Evolutionary conservation across 495 filamentous ascomycete species (phyloP), one percentile per base, ranked within the genome.

Genomic region (Tuber brumale): DNA sequence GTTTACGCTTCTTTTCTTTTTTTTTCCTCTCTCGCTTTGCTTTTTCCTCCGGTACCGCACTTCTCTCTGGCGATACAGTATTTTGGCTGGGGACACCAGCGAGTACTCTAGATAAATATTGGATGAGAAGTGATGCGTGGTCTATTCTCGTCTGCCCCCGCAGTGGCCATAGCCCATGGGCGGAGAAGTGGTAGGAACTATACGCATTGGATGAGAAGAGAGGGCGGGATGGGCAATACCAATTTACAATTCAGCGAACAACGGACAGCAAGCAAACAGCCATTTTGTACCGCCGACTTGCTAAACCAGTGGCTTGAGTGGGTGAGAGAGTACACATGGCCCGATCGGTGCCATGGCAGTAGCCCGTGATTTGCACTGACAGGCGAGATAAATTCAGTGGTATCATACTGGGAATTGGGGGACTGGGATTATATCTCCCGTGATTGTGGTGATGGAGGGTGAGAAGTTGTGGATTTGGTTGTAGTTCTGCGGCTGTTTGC

Each of bases 381-480:
- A 31, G 23, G 48, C 7, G 48, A 57, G 48, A 27, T n/a, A 66
- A 31, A n/a, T 31, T 66, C 16, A 31, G 57, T 66, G 14, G 9
- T n/a, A 66, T 66, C 48, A 57, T 27, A 27, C 48, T 12, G 48
- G 48, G 57, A 18, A 66, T 66, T 31, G 57, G 14, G n/a, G 27
- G 57, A 66, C 57, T 31, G 57, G 57, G 57, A 31, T n/a, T 66
- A 18, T n/a, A 31, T 66, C 57, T 66, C n/a, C n/a, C 9, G 27
- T 66, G 4, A 66, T 66, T 66, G 51, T 61, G n/a, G 57, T 66
- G 57, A 66, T 66, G 57, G 27, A 66, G n/a, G 57, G 57, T 66
- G 57, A 18, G 57, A 31, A 18, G 57, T 14, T 66, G 57, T 66
- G 57, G 57, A 31, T 66, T 66, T 16, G 57, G 57, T 66, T 66